phyloP scores from a whole-genome alignment of 371 early-diverging fungal species.

The Enterocytospora artemiae region DNA sequence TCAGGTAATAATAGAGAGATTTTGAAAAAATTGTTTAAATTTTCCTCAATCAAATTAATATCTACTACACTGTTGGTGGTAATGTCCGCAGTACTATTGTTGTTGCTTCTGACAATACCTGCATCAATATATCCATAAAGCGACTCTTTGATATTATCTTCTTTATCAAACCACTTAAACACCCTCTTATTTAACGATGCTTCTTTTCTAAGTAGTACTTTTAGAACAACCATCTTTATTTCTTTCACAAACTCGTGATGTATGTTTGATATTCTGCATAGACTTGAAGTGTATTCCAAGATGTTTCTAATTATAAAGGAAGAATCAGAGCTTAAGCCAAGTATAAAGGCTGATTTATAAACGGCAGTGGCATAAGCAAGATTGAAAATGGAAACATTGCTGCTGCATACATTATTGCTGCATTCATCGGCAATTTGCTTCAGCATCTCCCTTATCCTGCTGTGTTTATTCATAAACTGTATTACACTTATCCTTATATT shows the following conservation, averaged over 20 bases:
- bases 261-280: constrained; percentile 12
- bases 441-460: constrained; percentile 14
- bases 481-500: constrained; percentile 28
- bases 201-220: constrained; percentile 50
- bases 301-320: neutral
- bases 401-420: neutral
- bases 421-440: constrained; percentile 23
- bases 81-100: no score
- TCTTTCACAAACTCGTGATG: no score
- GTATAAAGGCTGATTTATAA: neutral
- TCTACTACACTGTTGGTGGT: no score
- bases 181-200: constrained; percentile 47
- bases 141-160: neutral
- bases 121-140: neutral
- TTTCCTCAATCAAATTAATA: constrained; percentile 4
- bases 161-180: constrained; percentile 38
- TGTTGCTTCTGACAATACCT: no score
- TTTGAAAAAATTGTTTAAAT: constrained; percentile 22
- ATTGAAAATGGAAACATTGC: neutral
- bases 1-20: no score
- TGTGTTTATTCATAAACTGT: constrained; percentile 12
- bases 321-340: neutral
- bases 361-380: neutral
- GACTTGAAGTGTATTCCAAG: neutral
- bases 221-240: no score